Evolutionary conservation across 345 rosid genomes (phyloP), one percentile per base, ranked within the genome.

Genomic region (Bruguiera sexangula): DNA sequence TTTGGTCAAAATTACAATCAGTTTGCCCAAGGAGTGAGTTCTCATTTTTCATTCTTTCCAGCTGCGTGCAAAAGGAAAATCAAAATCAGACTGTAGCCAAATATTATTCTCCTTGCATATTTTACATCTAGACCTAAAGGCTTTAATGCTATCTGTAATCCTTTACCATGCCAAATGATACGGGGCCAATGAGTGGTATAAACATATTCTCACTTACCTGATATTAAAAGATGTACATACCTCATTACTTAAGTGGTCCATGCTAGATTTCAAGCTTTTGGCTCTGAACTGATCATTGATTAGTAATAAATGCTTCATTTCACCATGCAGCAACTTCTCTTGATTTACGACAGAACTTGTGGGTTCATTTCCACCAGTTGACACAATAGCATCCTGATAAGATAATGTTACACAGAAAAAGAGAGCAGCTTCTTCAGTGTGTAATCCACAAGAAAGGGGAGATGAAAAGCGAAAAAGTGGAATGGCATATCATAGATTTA

Each of bases 1-100:
- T 79, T 36, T 84, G 71, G 54, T 80, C 84, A 22, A 78, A 73
- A 39, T 84, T 80, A 75, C 77, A 67, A 63, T 80, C 86, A 72
- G 84, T 83, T 69, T 75, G 80, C 62, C 85, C 76, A 75, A 80
- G 69, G 70, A 76, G 78, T 68, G 88, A 83, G 72, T 95, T 95
- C 84, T 92, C 99, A 58, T 85, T 92, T 80, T 95, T 95, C 99
- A 95, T 92, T 76, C 86, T 85, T 76, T 95, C 96, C 85, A 95
- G 75, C 97, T 95, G 84, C 79, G 67, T 43, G 60, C 57, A 55
- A 29, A 73, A 63, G 55, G 76, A 43, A 64, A 73, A 20, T 59
- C 24, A 59, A 60, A 6, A 48, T 68, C 54, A 76, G 73, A 69
- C 55, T 74, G 36, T 56, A 29, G 52, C 15, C 55, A 52, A 11